These are phyloP conservation scores for Leptographium flavum DNA, from an alignment of 2,329 filamentous ascomycete genomes.

Conservation along the genomic window DNA sequence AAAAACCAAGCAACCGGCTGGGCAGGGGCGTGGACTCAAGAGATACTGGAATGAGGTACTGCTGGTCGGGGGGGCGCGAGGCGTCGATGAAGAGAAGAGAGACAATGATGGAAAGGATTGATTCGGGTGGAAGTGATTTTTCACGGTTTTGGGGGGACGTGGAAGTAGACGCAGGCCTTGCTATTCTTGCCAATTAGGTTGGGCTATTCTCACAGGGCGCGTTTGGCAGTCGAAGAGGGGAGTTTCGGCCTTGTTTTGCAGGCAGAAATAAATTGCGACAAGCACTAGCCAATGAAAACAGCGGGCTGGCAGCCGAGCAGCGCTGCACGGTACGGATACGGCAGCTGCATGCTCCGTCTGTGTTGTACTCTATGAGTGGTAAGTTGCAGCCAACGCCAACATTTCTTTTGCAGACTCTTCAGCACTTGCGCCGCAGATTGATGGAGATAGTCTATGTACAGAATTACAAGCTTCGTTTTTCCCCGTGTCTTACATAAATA, in stretches of 20 bases:
- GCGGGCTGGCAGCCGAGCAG: too few species aligned
- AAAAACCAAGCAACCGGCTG: not conserved
- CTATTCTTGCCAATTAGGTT: slow-evolving; percentile 1
- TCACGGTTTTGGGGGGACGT: slow-evolving; percentile 1
- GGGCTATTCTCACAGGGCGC: not conserved
- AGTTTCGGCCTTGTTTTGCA: not conserved
- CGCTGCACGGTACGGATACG: too few species aligned
- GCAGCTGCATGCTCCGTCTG: not conserved
- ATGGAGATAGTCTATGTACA: slow-evolving; percentile 1
- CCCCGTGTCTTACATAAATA: slow-evolving; percentile 1
- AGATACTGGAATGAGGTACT: not conserved
- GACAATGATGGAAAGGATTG: not conserved
- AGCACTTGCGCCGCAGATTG: not conserved
- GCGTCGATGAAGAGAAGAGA: not conserved
- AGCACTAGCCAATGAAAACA: not conserved
- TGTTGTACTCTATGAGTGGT: too few species aligned
- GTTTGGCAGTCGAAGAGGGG: not conserved
- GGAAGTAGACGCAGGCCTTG: slow-evolving; percentile 1
- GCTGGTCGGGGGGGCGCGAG: not conserved
- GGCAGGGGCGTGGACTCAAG: not conserved
- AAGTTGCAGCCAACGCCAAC: not conserved
- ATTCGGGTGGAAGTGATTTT: slow-evolving; percentile 1
- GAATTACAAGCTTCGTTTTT: not conserved
- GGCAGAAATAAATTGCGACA: not conserved
- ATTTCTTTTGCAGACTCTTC: not conserved